Conservation (phyloP, 441 rosid species). For the Erodium moschatum region DNA sequence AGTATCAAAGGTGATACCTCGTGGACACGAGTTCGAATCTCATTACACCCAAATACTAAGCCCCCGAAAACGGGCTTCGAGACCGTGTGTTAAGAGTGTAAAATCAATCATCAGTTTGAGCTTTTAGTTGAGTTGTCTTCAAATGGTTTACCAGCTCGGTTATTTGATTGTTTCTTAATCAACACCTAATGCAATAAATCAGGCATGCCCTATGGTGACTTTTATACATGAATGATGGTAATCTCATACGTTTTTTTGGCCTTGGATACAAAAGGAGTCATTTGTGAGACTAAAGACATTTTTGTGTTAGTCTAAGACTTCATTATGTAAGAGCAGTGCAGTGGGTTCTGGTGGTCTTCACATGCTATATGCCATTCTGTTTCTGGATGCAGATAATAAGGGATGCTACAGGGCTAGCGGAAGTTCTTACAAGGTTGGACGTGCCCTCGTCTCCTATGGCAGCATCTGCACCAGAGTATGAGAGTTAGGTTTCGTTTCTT, state of each 20-base stretch:
- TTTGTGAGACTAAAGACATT: not conserved
- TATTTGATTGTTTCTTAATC: not conserved
- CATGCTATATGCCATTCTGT: not conserved
- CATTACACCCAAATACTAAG: no score
- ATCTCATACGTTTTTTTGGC: not conserved
- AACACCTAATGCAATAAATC: slow-evolving; percentile 3
- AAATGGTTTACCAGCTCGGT: not conserved
- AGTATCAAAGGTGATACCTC: no score
- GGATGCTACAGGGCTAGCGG: slow-evolving; percentile 61
- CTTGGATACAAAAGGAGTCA: not conserved
- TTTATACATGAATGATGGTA: not conserved
- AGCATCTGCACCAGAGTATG: slow-evolving; percentile 46
- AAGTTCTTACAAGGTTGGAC: slow-evolving; percentile 76
- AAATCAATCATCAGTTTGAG: no score
- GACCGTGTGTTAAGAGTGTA: no score
- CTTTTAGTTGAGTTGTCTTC: no score
- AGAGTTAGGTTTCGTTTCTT: slow-evolving; percentile 35
- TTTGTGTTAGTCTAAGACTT: not conserved
- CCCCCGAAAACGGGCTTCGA: no score
- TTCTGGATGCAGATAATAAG: slow-evolving; percentile 57
- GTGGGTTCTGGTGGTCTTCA: no score
- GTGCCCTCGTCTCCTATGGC: slow-evolving; percentile 32
- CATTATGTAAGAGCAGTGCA: not conserved
- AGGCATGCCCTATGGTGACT: not conserved
- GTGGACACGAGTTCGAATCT: no score